Percentiles rank a stretch among this genome's conserved stretches.
Conservation (phyloP, 164 flowering plant genomes). For the Cinnamomum micranthum region DNA sequence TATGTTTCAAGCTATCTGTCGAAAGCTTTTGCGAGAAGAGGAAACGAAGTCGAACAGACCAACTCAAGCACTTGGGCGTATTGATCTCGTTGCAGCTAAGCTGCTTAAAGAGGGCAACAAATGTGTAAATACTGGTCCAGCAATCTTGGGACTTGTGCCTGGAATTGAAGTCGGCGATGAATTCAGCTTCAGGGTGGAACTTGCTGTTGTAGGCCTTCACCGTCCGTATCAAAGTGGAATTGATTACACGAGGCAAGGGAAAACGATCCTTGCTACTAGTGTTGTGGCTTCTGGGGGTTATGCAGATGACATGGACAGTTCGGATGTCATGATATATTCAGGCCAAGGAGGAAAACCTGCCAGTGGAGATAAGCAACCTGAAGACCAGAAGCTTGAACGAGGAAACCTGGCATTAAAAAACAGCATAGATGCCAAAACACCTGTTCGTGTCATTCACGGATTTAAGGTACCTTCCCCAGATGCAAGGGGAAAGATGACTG, state of each 20-base stretch:
- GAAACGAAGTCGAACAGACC: slow-evolving; percentile 39
- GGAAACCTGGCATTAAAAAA: slow-evolving; percentile 77
- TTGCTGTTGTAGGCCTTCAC: slow-evolving; percentile 75
- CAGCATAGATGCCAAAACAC: slow-evolving; percentile 37
- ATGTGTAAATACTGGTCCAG: slow-evolving; percentile 41
- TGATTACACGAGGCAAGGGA: slow-evolving; percentile 46
- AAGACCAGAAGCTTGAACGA: slow-evolving; percentile 71
- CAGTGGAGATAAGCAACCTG: slow-evolving; percentile 36
- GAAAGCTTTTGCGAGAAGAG: slow-evolving; percentile 64
- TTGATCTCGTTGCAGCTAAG: slow-evolving; percentile 40
- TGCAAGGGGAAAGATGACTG: slow-evolving; percentile 23
- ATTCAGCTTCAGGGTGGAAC: slow-evolving; percentile 82
- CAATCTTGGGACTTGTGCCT: slow-evolving; percentile 63
- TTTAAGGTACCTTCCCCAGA: slow-evolving; percentile 33
- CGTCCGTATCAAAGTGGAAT: slow-evolving; percentile 63
- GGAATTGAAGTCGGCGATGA: slow-evolving; percentile 94
- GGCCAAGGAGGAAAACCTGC: slow-evolving; percentile 74
- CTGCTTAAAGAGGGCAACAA: slow-evolving; percentile 46
- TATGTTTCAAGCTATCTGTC: slow-evolving; percentile 48
- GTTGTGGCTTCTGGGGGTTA: slow-evolving; percentile 79
- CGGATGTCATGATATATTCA: slow-evolving; percentile 53
- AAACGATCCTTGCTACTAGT: slow-evolving; percentile 53
- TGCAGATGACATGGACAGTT: slow-evolving; percentile 41
- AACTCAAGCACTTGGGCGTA: slow-evolving; percentile 19
- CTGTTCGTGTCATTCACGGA: slow-evolving; percentile 83